phyloP scores from a whole-genome alignment of 2,329 filamentous ascomycete species.

The Diaporthe aspalathi region DNA sequence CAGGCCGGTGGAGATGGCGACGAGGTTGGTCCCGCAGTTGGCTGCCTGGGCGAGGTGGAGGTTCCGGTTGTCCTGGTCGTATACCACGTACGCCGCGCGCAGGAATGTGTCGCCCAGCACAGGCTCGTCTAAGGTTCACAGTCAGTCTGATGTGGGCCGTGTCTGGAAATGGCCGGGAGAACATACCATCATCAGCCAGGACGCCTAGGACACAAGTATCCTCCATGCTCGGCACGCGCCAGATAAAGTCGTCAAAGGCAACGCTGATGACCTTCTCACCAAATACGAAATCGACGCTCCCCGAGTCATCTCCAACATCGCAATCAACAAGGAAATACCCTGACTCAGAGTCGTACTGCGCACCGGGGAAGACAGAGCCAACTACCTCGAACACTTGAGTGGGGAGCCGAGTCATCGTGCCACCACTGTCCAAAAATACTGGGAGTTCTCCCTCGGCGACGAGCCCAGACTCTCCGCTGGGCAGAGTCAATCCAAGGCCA shows the following conservation, averaged over 20 bases:
- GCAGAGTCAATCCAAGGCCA: conserved; percentile 44
- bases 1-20: conserved; percentile 24
- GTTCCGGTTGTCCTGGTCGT: conserved; percentile 56
- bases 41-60: conserved; percentile 38
- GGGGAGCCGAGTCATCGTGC: conserved; percentile 61
- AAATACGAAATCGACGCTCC: conserved; percentile 63
- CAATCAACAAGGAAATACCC: conserved; percentile 61
- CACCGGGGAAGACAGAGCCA: conserved; percentile 55
- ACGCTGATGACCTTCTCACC: conserved; percentile 55
- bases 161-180: conserved; percentile 16
- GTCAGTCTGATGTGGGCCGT: neutral
- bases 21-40: conserved; percentile 34
- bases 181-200: conserved; percentile 33
- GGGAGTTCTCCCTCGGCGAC: conserved; percentile 42
- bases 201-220: conserved; percentile 57
- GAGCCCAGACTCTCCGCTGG: conserved; percentile 40
- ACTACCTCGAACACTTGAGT: conserved; percentile 55
- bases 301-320: conserved; percentile 48
- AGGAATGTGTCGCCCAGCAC: conserved; percentile 58
- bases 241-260: conserved; percentile 61
- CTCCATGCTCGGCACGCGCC: conserved; percentile 50
- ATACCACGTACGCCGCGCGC: conserved; percentile 59
- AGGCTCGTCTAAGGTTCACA: conserved; percentile 52
- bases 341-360: conserved; percentile 49
- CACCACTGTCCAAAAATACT: conserved; percentile 62